A percentile compares a stretch with the other conserved stretches of the same genome.
Conservation (phyloP, 2,329 filamentous ascomycete species). For the Huntiella savannae region DNA sequence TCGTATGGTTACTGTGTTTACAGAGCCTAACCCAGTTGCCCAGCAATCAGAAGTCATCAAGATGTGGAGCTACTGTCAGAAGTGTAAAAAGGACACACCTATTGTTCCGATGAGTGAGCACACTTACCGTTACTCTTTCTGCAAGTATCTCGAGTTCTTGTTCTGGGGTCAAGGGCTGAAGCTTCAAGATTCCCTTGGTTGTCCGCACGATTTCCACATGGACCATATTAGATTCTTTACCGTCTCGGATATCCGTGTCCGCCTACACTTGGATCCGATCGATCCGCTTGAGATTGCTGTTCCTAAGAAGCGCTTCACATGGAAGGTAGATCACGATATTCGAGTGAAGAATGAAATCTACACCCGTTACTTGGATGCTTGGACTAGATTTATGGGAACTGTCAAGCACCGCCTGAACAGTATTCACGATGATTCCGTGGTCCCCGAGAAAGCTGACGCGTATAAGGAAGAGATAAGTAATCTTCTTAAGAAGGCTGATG, state of each 20-base stretch:
- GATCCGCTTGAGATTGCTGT: slow-evolving; percentile 89
- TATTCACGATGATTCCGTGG: slow-evolving; percentile 79
- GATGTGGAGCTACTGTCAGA: slow-evolving; percentile 96
- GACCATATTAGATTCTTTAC: slow-evolving; percentile 91
- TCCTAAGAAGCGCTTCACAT: slow-evolving; percentile 73
- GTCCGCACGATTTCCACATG: slow-evolving; percentile 78
- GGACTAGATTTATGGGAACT: slow-evolving; percentile 73
- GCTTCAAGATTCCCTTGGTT: slow-evolving; percentile 48
- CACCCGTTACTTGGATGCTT: slow-evolving; percentile 57
- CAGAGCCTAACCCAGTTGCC: slow-evolving; percentile 39
- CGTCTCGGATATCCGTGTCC: slow-evolving; percentile 63
- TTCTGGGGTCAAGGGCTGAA: slow-evolving; percentile 84
- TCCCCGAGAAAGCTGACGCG: slow-evolving; percentile 67
- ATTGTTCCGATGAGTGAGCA: slow-evolving; percentile 80
- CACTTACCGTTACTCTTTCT: slow-evolving; percentile 96
- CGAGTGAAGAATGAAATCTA: slow-evolving; percentile 87
- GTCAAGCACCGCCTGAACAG: slow-evolving; percentile 68
- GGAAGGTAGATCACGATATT: slow-evolving; percentile 93
- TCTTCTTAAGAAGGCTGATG: slow-evolving; percentile 59
- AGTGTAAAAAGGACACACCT: slow-evolving; percentile 77
- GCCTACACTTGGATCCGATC: slow-evolving; percentile 83
- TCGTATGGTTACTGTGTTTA: slow-evolving; percentile 77
- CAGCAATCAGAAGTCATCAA: slow-evolving; percentile 44
- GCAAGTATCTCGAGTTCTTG: slow-evolving; percentile 91
- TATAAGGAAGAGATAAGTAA: slow-evolving; percentile 68